Base-by-base conservation (phyloP, 805 yeast species). In the Barnettozyma pratensis region DNA sequence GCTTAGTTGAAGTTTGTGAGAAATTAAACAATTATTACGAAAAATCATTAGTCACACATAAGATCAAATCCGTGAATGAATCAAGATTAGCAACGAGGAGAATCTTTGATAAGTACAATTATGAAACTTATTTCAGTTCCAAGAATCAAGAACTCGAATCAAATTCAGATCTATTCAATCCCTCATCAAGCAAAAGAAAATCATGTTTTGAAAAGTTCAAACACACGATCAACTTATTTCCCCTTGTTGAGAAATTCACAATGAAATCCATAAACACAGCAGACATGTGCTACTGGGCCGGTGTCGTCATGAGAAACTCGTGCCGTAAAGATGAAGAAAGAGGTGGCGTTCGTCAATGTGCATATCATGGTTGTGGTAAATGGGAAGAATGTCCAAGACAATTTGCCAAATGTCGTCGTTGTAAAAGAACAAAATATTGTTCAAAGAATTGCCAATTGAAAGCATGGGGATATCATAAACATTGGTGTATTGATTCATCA, bases 271-370 rank as follows among this genome's bases (percentile, higher is more conserved):
- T 74, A 42, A 79, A 85, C 55, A 80, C 88, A 4, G 79, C 83
- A 39, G 97, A 91, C 56, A 81, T 90, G 73, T 84, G 86, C 56
- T 90, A 91, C 66, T 92, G 99, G 99, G 88, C 97, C 3, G 94
- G 96, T 4, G 96, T 92, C n/a, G 89, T 91, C 37, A 94, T 94
- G 91, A 75, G 98, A 47, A 94, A 94, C 65, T 90, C 96, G 1
- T 92, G 97, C 63, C 78, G 97, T 49, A 83, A 91, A 60, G 94
- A 92, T 64, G 97, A 91, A 61, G 65, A 76, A 39, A 77, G 85
- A 49, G 92, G 92, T 14, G 97, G 97, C 1, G 85, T 92, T 31
- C 76, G 98, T 46, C 98, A 94, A 68, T 92, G 99, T 67, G 97
- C 97, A 1, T 85, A 84, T 63, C 86, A 90, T 57, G 85, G 81